Base-by-base conservation (phyloP, 2,329 filamentous ascomycete species). In the Grosmannia penicillata region DNA sequence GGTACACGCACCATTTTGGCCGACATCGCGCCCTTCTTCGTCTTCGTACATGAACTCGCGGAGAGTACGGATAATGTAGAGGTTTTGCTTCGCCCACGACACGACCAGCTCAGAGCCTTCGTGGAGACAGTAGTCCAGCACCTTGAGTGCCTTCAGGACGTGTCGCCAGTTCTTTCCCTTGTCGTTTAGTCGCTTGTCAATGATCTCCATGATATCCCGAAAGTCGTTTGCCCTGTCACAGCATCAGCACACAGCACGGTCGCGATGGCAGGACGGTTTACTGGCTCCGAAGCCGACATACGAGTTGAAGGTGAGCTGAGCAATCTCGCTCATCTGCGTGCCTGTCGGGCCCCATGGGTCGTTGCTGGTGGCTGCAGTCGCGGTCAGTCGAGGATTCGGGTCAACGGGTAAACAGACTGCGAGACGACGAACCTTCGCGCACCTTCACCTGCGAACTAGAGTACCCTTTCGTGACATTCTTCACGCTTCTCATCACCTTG, bases 111-210 rank as follows among this genome's bases (percentile, higher is more conserved):
- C 91, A 1, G 87, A 95, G 34, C 91, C 91, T 58, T 98, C 91
- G 57, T 98, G 91, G 41, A 98, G 69, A 61, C 87, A 95, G 61
- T 98, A 98, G 60, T 98, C 91, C 41, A 96, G 72, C 38, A 98
- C 91, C 59, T 98, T 98, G 49, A 98, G 68, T 30, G 91, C 93
- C 62, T 98, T 98, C 43, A 98, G 66, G 11, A 98, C 91, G 57
- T 98, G 91, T 51, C 91, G 79, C 91, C 91, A 98, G 58, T 98
- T 98, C 70, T 96, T 98, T 55, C 91, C 91, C 62, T 98, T 96
- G 61, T 98, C 91, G 53, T 98, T 98, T 53, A 98, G 66, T 49
- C 91, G 81, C 68, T 96, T 96, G 63, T 98, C 91, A 49, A 98
- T 70, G 85, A 98, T 98, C 59, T 98, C 91, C 80, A 98, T 94